Evolutionary conservation across 352 stramenopile genomes (phyloP).

Genomic region (Elongisporangium undulatum): DNA sequence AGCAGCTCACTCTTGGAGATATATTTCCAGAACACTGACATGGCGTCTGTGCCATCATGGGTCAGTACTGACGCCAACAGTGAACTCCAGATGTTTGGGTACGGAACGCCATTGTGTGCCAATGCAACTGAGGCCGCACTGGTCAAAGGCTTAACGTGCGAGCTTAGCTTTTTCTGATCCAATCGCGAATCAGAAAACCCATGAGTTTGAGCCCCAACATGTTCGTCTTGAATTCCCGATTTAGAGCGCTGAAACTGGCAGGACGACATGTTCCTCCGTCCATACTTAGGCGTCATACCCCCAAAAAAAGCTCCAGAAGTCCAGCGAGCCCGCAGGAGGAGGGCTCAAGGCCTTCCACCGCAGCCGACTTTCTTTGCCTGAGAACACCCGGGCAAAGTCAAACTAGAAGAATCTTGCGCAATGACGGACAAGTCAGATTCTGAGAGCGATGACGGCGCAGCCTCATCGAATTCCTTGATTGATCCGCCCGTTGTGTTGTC

Average conservation of each 20-base stretch:
- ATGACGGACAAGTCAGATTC: background rate
- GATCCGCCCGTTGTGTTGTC: background rate
- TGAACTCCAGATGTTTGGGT: background rate
- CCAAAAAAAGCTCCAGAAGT: no score
- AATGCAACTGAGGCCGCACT: background rate
- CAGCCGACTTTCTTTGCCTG: no score
- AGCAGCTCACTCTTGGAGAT: conserved; percentile 1
- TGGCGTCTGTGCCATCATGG: conserved; percentile 4
- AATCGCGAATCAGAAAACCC: background rate
- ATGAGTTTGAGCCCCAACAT: background rate
- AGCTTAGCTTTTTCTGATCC: background rate
- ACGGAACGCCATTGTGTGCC: background rate
- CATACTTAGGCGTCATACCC: background rate
- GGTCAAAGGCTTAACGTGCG: background rate
- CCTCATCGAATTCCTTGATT: background rate
- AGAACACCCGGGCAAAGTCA: no score
- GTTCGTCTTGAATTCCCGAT: background rate
- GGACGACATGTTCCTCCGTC: background rate
- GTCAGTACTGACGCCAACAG: background rate
- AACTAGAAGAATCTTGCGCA: background rate
- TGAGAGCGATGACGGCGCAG: background rate
- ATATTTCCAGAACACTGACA: conserved; percentile 5
- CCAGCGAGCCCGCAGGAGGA: no score
- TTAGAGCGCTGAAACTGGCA: background rate
- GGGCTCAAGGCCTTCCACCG: no score